phyloP scores from a whole-genome alignment of 345 rosid species.

The Adansonia digitata region DNA sequence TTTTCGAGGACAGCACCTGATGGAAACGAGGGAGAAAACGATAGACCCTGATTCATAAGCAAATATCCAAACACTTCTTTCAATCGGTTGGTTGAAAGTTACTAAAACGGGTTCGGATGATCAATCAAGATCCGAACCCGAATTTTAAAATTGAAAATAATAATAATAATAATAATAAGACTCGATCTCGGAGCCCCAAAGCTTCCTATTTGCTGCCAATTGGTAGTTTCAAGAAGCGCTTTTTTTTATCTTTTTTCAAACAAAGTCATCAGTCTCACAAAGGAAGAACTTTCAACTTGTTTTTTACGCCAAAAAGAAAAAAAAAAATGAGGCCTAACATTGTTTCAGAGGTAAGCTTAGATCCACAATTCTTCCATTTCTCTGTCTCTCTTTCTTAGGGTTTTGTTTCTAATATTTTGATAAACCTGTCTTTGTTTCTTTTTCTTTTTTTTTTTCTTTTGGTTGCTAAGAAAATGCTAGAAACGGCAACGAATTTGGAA shows the following conservation, averaged over 20 bases:
- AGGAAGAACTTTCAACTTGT: background rate
- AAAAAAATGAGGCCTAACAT: constrained; percentile 40
- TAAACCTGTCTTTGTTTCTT: background rate
- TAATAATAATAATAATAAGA: too few species aligned
- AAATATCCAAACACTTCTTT: background rate
- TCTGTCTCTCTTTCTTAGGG: background rate
- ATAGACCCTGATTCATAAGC: background rate
- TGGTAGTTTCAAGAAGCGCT: background rate
- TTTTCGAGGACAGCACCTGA: too few species aligned
- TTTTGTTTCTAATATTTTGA: background rate
- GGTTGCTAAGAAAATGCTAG: constrained; percentile 10
- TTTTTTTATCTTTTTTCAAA: background rate
- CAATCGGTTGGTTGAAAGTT: background rate
- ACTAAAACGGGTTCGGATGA: background rate
- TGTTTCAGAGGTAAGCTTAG: constrained; percentile 44
- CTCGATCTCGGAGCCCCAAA: background rate
- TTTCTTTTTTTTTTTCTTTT: background rate
- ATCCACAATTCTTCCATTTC: constrained; percentile 1
- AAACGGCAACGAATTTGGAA: background rate
- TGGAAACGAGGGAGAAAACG: background rate
- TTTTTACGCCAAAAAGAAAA: background rate
- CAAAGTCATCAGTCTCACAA: background rate
- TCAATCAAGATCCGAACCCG: background rate
- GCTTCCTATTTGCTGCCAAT: background rate
- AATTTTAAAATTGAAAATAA: background rate